Evolutionary conservation across 805 yeast species (phyloP).

Genomic region (Candida silvicultrix): DNA sequence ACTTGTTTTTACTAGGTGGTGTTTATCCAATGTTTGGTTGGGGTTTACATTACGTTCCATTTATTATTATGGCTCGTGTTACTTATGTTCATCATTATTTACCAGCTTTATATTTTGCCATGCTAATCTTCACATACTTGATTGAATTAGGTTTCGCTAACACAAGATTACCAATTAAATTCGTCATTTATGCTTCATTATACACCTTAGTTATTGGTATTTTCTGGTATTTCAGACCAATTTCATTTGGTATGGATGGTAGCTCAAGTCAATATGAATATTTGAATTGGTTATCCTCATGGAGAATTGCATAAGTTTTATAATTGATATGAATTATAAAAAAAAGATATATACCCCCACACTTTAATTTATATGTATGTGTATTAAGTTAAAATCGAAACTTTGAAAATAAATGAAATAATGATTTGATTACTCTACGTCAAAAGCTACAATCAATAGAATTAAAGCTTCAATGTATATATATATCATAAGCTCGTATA

Average conservation of each 20-base stretch:
- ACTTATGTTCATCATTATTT: slow-evolving; percentile 82
- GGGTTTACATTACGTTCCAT: slow-evolving; percentile 73
- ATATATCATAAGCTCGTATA: too few relatives aligned
- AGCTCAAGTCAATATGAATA: slow-evolving; percentile 31
- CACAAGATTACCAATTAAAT: slow-evolving; percentile 21
- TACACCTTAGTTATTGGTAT: slow-evolving; percentile 40
- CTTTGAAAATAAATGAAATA: background rate
- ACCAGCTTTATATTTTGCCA: slow-evolving; percentile 78
- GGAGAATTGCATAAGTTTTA: slow-evolving; percentile 33
- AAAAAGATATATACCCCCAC: too few relatives aligned
- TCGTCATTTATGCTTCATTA: slow-evolving; percentile 31
- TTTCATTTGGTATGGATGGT: slow-evolving; percentile 64
- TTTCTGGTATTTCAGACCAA: slow-evolving; percentile 56
- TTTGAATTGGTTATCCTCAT: slow-evolving; percentile 41
- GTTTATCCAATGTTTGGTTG: slow-evolving; percentile 76
- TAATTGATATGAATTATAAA: background rate
- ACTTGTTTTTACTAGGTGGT: slow-evolving; percentile 62
- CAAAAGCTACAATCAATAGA: too few relatives aligned
- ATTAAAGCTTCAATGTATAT: too few relatives aligned
- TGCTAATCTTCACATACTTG: slow-evolving; percentile 47
- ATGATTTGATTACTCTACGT: background rate
- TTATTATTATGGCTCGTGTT: slow-evolving; percentile 78
- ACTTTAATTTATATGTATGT: too few relatives aligned
- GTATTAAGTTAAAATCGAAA: too few relatives aligned
- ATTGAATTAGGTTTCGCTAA: slow-evolving; percentile 31